Base-by-base conservation (phyloP, 352 stramenopile species). In the Phytopythium chamaehyphon region DNA sequence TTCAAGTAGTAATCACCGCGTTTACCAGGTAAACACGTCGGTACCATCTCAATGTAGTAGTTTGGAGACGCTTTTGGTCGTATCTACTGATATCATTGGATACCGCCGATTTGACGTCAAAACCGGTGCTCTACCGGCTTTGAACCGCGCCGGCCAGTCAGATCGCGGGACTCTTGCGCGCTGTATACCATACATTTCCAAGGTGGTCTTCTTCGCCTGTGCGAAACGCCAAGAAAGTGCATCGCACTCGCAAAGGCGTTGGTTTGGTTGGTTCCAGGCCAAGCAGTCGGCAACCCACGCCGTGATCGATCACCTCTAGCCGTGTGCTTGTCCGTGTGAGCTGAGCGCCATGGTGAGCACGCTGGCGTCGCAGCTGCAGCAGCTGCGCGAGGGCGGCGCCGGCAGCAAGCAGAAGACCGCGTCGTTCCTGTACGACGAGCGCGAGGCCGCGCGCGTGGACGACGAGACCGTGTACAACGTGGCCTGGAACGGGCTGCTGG, bases 391-490 rank as follows among this genome's bases (percentile, higher is more conserved):
- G 57, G 66, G 62, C 42, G 84, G 83, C 59, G 81, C 72, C 47
- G 78, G 84, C 56, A 89, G 75, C 67, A 89, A 93, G 62, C 76
- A 77, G 61, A 86, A 85, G 56, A 85, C 82, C 50, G 76, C 81
- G 62, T 83, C 84, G 43, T 95, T 95, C 64, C 70, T 95, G 28
- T 91, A 95, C 51, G 84, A 95, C 57, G 54, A 82, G 53, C 82
- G 81, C 44, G 84, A 92, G 40, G 84, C 84, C 8, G 76, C 83
- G 55, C 76, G 80, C 39, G 66, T 95, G 53, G 84, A 95, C 66
- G 68, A 90, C 48, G 82, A 92, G 64, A 93, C 78, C 9, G 62
- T 92, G 9, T 95, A 88, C 64, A 91, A 95, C 60, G 64, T 90
- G 48, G 84, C 84, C 26, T 92, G 83, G 73, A 90, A 90, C 46